Evolutionary conservation across 2,329 filamentous ascomycete genomes (phyloP), one percentile per base, ranked within the genome.

Genomic region (Aspergillus sojae): DNA sequence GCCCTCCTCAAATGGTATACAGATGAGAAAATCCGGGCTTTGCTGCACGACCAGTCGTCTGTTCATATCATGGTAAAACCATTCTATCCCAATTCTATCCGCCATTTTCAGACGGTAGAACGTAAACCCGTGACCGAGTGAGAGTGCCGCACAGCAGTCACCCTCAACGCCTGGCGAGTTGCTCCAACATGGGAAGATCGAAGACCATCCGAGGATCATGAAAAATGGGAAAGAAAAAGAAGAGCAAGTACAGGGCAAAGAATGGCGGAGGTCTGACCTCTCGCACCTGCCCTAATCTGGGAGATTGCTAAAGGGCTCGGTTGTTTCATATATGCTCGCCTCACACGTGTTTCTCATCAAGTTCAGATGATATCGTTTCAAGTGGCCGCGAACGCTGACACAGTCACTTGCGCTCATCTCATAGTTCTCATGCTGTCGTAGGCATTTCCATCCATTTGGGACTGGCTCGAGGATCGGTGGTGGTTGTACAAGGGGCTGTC

Each of bases 61-160:
- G 21, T 45, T 41, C 39, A 52, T n/a, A 41, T 53, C 28, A 19
- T 7, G 30, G 9, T 48, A 23, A 52, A 53, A 14, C 12, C 30
- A 57, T 28, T 66, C 64, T 66, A 65, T 69, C 58, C 32, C 39
- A 21, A 41, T 43, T 64, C 28, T 65, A 53, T n/a, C 59, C 53
- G 57, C 61, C 65, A 32, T 59, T 65, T 43, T 57, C 57, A 43
- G 62, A 64, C 63, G 59, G 63, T 26, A 52, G 45, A 57, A 11
- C 52, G 26, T 43, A 56, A 56, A 52, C 48, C 19, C 9, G 28
- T 32, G 48, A 11, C n/a, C 41, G 54, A 58, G 28, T 4, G 32
- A 57, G 61, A 62, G 62, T 60, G 59, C 63, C 54, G 65, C 60
- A 39, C 64, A 65, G 68, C 63, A 63, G 67, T 56, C 61, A 63